Evolutionary conservation across 345 rosid genomes (phyloP), one percentile per base, ranked within the genome.

Genomic region (Eucalyptus sideroxylon): DNA sequence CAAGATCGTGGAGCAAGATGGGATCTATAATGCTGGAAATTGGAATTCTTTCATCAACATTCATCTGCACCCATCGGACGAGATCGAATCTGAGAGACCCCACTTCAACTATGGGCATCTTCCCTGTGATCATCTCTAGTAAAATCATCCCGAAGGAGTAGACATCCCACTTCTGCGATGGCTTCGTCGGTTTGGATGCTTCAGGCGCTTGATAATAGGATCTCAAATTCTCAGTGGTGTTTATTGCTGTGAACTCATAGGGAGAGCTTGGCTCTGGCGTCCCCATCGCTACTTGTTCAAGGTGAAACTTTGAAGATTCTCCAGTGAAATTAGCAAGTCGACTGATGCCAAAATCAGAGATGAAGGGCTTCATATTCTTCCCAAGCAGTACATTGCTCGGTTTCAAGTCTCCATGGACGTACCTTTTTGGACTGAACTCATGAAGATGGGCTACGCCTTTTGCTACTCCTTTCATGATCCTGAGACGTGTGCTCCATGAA

Each of bases 111-210:
- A 92, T 88, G 24, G 99, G 97, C 53, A 91, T 91, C 93, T 94
- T 96, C 14, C 98, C 99, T 2, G 98, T 94, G 86, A 96, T 90
- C 93, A 96, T 90, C 91, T 98, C 99, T 21, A 97, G 95, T 81
- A 97, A 87, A 13, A 96, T 93, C 92, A 97, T 94, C 87, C 99
- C 99, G n/a, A 91, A 98, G 19, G 99, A 96, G 94, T 96, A 96
- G 59, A 98, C 93, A 90, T 98, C 99, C 98, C 99, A 96, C 90
- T 97, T 98, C 92, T 98, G 99, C 30, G 99, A 96, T 87, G 99
- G 98, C 94, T 95, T 97, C 37, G 93, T 91, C 50, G 87, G 90
- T 89, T 93, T 97, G 13, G 90, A 90, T 37, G 95, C 96, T 93
- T 98, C 98, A 11, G 99, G 98, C 88, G 98, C 96, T 90, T 94